Conservation (phyloP, 129 eudicot species). For the Glebionis coronaria region DNA sequence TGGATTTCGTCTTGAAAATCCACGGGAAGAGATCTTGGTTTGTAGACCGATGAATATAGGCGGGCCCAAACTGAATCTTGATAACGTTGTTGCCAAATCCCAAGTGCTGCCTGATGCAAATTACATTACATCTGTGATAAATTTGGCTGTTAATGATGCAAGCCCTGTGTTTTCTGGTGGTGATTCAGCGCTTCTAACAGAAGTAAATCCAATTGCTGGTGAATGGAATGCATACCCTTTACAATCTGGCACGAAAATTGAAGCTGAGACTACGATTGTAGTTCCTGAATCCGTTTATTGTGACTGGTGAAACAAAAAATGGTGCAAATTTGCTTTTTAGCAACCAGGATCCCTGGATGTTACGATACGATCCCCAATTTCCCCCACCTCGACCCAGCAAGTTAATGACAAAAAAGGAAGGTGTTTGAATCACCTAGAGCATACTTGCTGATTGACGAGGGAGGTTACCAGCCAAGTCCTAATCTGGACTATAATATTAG, state of each 20-base stretch:
- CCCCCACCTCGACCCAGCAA: no score
- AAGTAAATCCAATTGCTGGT: conserved; percentile 25
- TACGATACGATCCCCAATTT: no score
- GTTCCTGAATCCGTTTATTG: no score
- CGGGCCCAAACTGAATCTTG: background rate
- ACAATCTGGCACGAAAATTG: conserved; percentile 37
- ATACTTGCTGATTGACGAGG: no score
- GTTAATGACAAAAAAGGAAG: no score
- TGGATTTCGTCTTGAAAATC: conserved; percentile 35
- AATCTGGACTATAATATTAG: conserved; percentile 41
- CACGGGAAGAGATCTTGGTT: conserved; percentile 42
- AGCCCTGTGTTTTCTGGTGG: conserved; percentile 23
- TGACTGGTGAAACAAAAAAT: no score
- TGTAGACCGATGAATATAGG: no score
- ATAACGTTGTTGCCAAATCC: conserved; percentile 19
- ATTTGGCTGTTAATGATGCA: conserved; percentile 30
- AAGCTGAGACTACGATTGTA: conserved; percentile 21
- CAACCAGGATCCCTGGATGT: conserved; percentile 94
- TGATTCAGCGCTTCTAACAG: conserved; percentile 30
- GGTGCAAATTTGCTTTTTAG: conserved; percentile 63
- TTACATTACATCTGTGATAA: conserved; percentile 38
- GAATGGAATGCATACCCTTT: conserved; percentile 43
- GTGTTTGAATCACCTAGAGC: no score
- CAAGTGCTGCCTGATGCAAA: conserved; percentile 25
- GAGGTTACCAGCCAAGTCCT: conserved; percentile 31